Base-by-base conservation (phyloP, 768 basidiomycete species). In the Suillus americanus region DNA sequence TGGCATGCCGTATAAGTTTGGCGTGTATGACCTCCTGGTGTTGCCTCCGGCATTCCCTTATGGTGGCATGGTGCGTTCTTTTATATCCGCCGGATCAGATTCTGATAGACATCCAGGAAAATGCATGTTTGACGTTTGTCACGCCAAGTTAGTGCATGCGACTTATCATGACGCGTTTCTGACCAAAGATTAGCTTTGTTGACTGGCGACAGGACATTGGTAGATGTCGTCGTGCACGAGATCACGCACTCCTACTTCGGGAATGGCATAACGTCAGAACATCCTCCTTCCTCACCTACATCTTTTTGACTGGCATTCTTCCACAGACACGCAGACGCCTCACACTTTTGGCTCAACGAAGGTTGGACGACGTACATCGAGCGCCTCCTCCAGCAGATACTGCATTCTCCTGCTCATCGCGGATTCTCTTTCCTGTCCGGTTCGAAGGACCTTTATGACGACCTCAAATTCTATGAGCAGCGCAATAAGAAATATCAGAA, bases 281-380 rank as follows among this genome's bases (percentile, higher is more conserved):
- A 80, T 65, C 46, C 78, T 73, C 33, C 30, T 50, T n/a, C 37
- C 50, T 54, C 38, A 10, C 43, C 14, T 30, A 60, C 66, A 38
- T 40, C 20, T 14, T 38, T 23, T 43, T 62, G 38, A 70, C n/a
- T 37, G 13, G 41, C 54, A 61, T 28, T 33, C 2, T n/a, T 14
- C 18, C 41, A 9, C 64, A 85, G 89, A 0, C 89, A 91, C 62
- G 88, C 89, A 0, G 77, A 92, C 67, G 86, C 91, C 0, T 85
- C 86, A 0, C 90, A 92, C 75, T 94, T 93, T 78, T 94, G 92
- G 91, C 85, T 95, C 45, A 95, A 94, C 73, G 92, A 95, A 79
- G 91, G 94, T 33, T 96, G 92, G 90, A 97, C 96, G 38, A 95
- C 92, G 0, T 98, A 95, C 72, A 88, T 92, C 37, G 96, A 99